A percentile compares a stretch with the other conserved stretches of the same genome.
Evolutionary conservation across 768 basidiomycete genomes (phyloP).

Genomic region (Vishniacozyma victoriae): DNA sequence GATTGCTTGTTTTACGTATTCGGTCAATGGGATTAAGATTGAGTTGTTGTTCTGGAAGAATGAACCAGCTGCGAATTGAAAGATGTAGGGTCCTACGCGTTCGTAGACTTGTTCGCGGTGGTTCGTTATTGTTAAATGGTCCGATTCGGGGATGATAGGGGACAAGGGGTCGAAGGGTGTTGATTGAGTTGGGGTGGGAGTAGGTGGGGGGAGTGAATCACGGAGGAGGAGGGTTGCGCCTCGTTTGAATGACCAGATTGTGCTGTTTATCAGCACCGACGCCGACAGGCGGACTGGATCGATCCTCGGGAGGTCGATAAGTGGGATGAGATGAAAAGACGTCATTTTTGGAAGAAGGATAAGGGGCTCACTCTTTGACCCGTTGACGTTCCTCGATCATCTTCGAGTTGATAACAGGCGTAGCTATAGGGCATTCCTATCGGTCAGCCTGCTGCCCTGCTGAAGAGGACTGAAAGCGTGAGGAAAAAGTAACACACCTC

Average conservation of each 20-base stretch:
- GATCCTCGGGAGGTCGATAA: neutral
- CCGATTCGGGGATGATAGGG: neutral
- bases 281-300: too few species aligned
- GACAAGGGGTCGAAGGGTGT: conserved; percentile 11
- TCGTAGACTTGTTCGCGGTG: conserved; percentile 77
- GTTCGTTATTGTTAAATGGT: conserved; percentile 75
- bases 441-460: neutral
- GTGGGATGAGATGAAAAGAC: neutral
- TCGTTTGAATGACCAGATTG: conserved; percentile 70
- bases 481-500: conserved; percentile 55
- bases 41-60: conserved; percentile 99
- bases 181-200: conserved; percentile 13
- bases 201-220: conserved; percentile 58
- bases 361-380: conserved; percentile 54
- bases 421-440: conserved; percentile 88
- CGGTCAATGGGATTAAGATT: conserved; percentile 74
- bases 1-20: conserved; percentile 64
- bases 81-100: conserved; percentile 69
- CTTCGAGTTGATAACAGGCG: conserved; percentile 67
- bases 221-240: conserved; percentile 87
- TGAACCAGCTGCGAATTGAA: conserved; percentile 58
- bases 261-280: too few species aligned
- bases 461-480: too few species aligned
- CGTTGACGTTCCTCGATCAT: conserved; percentile 58
- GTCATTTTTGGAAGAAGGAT: neutral